Conservation (phyloP, 257 asterid genomes). For the Misopates orontium region DNA sequence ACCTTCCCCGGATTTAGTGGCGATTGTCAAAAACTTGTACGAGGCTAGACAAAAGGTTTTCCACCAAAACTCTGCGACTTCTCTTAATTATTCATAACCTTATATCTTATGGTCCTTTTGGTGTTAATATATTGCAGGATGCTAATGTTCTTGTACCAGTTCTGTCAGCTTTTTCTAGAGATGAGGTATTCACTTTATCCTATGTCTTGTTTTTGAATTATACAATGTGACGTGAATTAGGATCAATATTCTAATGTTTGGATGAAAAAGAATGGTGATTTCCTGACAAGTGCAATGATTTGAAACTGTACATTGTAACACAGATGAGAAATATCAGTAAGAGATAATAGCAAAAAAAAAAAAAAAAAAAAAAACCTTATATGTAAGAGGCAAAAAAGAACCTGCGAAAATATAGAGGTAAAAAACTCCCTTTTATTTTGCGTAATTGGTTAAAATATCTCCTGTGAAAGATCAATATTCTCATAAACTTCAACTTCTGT, state of each 20-base stretch:
- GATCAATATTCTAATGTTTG: slow-evolving; percentile 12
- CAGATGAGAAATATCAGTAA: slow-evolving; percentile 11
- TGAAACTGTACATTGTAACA: slow-evolving; percentile 10
- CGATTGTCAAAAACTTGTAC: slow-evolving; percentile 72
- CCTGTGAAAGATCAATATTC: too few relatives aligned
- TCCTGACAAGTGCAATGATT: slow-evolving; percentile 9
- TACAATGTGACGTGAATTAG: slow-evolving; percentile 19
- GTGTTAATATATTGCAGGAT: slow-evolving; percentile 64
- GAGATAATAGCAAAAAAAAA: too few relatives aligned
- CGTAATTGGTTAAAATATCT: too few relatives aligned
- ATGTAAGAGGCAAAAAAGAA: too few relatives aligned
- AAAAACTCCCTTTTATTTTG: too few relatives aligned
- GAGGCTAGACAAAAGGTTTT: slow-evolving; percentile 85
- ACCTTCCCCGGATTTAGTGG: slow-evolving; percentile 76
- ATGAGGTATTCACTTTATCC: slow-evolving; percentile 59
- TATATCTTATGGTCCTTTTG: slow-evolving; percentile 26
- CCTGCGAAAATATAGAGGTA: too few relatives aligned
- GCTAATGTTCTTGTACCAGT: slow-evolving; percentile 91
- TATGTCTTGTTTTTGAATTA: not conserved
- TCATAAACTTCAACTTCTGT: too few relatives aligned
- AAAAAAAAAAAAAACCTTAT: too few relatives aligned
- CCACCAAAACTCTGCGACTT: slow-evolving; percentile 9
- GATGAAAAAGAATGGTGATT: not conserved
- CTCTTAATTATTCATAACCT: slow-evolving; percentile 19
- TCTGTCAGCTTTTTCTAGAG: slow-evolving; percentile 81